Evolutionary conservation across 306 rosid species (phyloP).

Genomic region (Hippophae rhamnoides): DNA sequence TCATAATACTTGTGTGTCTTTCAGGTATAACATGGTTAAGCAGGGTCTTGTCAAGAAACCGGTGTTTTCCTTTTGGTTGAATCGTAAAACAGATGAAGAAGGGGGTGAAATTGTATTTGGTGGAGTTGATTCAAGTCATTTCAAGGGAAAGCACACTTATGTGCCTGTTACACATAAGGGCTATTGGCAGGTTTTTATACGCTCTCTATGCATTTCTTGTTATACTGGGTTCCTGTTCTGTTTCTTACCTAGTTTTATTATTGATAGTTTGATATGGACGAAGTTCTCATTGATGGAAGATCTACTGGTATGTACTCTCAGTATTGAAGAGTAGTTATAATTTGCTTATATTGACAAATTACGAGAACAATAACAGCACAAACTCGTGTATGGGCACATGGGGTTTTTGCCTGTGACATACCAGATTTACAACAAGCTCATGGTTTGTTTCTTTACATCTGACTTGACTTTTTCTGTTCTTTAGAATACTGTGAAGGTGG

Average conservation of each 20-base stretch:
- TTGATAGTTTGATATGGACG: slow-evolving; percentile 72
- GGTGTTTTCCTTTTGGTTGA: slow-evolving; percentile 92
- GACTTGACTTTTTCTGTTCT: slow-evolving; percentile 20
- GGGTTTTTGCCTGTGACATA: too few relatives aligned
- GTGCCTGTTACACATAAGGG: slow-evolving; percentile 89
- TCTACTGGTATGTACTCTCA: slow-evolving; percentile 50
- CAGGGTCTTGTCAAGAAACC: slow-evolving; percentile 76
- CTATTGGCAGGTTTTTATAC: slow-evolving; percentile 79
- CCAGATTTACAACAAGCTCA: too few relatives aligned
- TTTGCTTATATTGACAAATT: not conserved
- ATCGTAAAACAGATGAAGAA: slow-evolving; percentile 51
- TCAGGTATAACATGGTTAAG: slow-evolving; percentile 74
- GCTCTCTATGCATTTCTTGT: not conserved
- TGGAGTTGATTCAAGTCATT: slow-evolving; percentile 89
- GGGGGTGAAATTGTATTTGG: slow-evolving; percentile 97
- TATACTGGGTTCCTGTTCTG: not conserved
- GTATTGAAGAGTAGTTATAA: not conserved
- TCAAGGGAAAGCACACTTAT: slow-evolving; percentile 66
- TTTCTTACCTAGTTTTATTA: slow-evolving; percentile 3
- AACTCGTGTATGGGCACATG: not conserved
- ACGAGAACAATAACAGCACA: not conserved
- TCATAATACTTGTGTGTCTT: slow-evolving; percentile 12
- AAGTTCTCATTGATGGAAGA: slow-evolving; percentile 62
- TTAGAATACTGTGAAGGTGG: slow-evolving; percentile 62
- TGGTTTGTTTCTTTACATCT: slow-evolving; percentile 1